Evolutionary conservation across 495 filamentous ascomycete species (phyloP), one percentile per base, ranked within the genome.

Genomic region (Thermothielavioides terrestris): DNA sequence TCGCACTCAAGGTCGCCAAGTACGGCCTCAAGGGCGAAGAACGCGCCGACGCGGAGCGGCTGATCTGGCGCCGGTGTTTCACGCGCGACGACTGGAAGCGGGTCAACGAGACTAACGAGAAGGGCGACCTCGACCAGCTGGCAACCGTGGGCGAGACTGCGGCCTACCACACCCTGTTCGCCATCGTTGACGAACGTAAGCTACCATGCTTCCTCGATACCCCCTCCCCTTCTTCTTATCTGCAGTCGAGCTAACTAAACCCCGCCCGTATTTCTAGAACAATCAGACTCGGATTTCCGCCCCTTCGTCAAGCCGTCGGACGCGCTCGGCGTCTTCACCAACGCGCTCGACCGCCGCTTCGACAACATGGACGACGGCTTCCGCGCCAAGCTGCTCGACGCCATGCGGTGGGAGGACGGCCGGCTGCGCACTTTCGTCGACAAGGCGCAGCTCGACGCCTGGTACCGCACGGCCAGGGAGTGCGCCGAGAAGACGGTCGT

Each of bases 31-130:
- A 75, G 53, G 67, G 71, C 21, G 68, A 73, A 12, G 76, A 75
- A 2, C 76, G 77, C 28, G 63, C 72, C 32, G 70, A 80, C 40
- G 67, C 81, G 35, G 77, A 84, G 55, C 81, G 79, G 30, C 73
- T 91, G 23, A 83, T 94, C 46, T 95, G 89, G 89, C 80, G 89
- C 54, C 80, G 89, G 31, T 86, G 85, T 57, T 80, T 82, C 52
- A 76, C 89, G 44, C 77, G 77, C 38, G 87, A 94, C 58, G 78
- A 94, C 60, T 95, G 88, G 85, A 72, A 73, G 39, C 64, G 56
- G 22, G 68, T 84, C 54, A 80, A 79, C 55, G 66, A 72, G 43
- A 77, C 75, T n/a, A 68, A 72, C 41, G 55, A 72, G 37, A 75
- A 78, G 53, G 66, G 69, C 21, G 79, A 80, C 46, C 53, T 56